phyloP scores from a whole-genome alignment of 1,139 yeast species.

The Geotrichum carabidarum region DNA sequence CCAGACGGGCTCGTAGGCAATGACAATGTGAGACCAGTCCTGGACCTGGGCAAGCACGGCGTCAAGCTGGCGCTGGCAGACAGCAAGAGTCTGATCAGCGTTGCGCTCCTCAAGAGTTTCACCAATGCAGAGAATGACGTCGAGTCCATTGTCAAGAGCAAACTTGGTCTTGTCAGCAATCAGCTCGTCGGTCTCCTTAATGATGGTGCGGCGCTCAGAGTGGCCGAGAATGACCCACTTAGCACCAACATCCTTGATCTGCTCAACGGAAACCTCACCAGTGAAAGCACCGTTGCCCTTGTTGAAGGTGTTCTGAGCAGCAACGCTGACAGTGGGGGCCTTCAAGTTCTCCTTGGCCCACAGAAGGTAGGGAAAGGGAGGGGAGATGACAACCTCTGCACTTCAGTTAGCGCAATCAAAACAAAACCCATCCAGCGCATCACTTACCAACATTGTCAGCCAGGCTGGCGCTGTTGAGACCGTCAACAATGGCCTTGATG shows the following conservation, averaged over 20 bases:
- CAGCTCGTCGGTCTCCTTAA: conserved; percentile 85
- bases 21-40: conserved; percentile 90
- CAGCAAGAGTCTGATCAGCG: conserved; percentile 77
- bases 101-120: conserved; percentile 95
- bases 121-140: conserved; percentile 94
- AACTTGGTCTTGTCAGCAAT: conserved; percentile 92
- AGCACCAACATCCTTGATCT: conserved; percentile 87
- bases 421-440: conserved; percentile 26
- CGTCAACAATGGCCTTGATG: conserved; percentile 74
- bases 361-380: conserved; percentile 89
- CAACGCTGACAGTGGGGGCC: conserved; percentile 61
- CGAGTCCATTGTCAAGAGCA: conserved; percentile 82
- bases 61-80: conserved; percentile 82
- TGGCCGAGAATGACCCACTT: conserved; percentile 96
- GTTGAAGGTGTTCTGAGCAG: conserved; percentile 87
- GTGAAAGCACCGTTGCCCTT: conserved; percentile 96
- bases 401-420: conserved; percentile 31
- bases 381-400: conserved; percentile 83
- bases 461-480: conserved; percentile 71
- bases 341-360: conserved; percentile 71
- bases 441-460: conserved; percentile 45
- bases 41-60: conserved; percentile 78
- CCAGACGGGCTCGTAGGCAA: conserved; percentile 99
- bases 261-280: conserved; percentile 89
- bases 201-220: conserved; percentile 95